Conservation (phyloP, 1,284 basidiomycete species). For the Gomphus sp. region DNA sequence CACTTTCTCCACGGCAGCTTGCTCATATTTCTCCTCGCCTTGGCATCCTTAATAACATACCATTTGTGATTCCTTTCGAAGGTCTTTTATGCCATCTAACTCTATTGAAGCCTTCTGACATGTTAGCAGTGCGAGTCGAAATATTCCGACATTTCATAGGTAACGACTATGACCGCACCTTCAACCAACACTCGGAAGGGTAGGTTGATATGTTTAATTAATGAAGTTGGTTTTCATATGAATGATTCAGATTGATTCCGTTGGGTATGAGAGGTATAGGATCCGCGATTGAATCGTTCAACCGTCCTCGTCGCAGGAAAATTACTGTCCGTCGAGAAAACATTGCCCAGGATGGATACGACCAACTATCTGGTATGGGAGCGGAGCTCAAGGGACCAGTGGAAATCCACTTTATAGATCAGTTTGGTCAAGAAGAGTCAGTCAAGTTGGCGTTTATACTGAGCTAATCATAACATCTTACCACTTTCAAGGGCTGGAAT, state of each 20-base stretch:
- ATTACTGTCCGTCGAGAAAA: slow-evolving; percentile 66
- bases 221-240: background rate
- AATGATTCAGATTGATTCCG: background rate
- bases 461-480: background rate
- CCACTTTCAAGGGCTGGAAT: slow-evolving; percentile 63
- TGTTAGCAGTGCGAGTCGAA: slow-evolving; percentile 54
- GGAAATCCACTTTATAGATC: slow-evolving; percentile 86
- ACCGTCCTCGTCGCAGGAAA: slow-evolving; percentile 25
- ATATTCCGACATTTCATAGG: slow-evolving; percentile 83
- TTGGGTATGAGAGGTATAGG: background rate
- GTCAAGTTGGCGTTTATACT: slow-evolving; percentile 20
- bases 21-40: slow-evolving; percentile 77
- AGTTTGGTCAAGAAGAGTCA: slow-evolving; percentile 78
- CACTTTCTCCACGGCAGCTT: slow-evolving; percentile 57
- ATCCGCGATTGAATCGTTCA: background rate
- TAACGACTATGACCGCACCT: slow-evolving; percentile 34
- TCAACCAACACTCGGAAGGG: background rate
- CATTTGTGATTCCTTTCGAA: slow-evolving; percentile 93
- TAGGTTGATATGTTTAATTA: background rate
- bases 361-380: slow-evolving; percentile 56
- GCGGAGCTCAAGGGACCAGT: slow-evolving; percentile 72
- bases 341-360: slow-evolving; percentile 87
- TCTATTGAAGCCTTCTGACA: background rate
- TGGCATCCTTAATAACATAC: slow-evolving; percentile 91
- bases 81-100: background rate